Conservation (phyloP, 129 eudicot species). For the Apium graveolens region DNA sequence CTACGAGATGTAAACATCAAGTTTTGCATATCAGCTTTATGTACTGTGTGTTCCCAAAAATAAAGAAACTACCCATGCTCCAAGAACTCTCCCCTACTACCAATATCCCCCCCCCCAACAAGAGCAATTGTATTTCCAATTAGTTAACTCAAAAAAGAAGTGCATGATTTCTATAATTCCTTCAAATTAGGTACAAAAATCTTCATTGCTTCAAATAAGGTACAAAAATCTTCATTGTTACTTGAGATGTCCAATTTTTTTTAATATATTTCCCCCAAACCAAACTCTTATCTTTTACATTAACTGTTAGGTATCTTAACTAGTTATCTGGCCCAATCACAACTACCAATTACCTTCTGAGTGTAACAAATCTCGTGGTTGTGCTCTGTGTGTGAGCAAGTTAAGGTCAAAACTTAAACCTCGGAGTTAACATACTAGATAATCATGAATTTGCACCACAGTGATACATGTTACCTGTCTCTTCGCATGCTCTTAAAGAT, state of each 20-base stretch:
- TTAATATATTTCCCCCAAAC: background rate
- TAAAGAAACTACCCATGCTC: background rate
- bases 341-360: background rate
- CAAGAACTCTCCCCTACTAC: background rate
- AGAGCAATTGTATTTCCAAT: background rate
- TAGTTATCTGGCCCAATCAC: background rate
- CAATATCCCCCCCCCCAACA: background rate
- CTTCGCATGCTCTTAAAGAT: slow-evolving; percentile 98
- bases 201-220: background rate
- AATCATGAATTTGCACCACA: background rate
- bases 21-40: background rate
- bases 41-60: background rate
- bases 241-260: background rate
- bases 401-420: background rate
- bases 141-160: background rate
- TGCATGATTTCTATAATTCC: background rate
- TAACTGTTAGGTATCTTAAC: background rate
- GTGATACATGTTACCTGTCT: slow-evolving; percentile 49
- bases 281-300: background rate
- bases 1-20: slow-evolving; percentile 31
- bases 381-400: background rate
- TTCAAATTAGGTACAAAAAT: background rate
- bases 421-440: too few relatives aligned
- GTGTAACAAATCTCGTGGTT: background rate
- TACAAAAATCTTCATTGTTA: background rate